A percentile compares a stretch with the other conserved stretches of the same genome.
Evolutionary conservation across 2,329 filamentous ascomycete genomes (phyloP).

Genomic region (Aspergillus costaricaensis): DNA sequence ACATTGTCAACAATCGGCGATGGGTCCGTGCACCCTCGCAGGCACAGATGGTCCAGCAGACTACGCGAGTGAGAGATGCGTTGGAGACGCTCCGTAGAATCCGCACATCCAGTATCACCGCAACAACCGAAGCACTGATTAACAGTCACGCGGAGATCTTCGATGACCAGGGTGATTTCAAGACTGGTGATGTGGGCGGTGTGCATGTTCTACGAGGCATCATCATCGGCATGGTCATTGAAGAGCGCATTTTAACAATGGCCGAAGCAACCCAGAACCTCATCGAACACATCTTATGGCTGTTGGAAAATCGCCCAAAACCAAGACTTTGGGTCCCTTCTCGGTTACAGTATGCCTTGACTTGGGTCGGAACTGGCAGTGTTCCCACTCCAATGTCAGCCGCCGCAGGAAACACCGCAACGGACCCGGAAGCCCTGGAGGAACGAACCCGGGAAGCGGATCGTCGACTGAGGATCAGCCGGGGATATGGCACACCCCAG

Average conservation of each 20-base stretch:
- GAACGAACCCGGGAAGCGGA: constrained; percentile 16
- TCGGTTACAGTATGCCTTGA: constrained; percentile 42
- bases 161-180: constrained; percentile 9
- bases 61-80: constrained; percentile 16
- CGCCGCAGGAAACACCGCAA: constrained; percentile 13
- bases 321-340: constrained; percentile 49
- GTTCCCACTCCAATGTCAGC: constrained; percentile 23
- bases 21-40: constrained; percentile 29
- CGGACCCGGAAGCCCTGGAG: constrained; percentile 31
- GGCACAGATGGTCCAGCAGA: neutral
- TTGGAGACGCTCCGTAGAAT: constrained; percentile 31
- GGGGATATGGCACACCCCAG: constrained; percentile 29
- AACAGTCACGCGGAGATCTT: constrained; percentile 30
- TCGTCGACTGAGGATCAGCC: constrained; percentile 40
- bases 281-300: constrained; percentile 39
- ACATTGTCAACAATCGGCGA: constrained; percentile 31
- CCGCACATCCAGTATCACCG: constrained; percentile 11
- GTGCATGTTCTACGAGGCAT: constrained; percentile 42
- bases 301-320: constrained; percentile 39
- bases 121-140: neutral
- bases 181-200: neutral
- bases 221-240: constrained; percentile 51
- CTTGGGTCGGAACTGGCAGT: constrained; percentile 41
- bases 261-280: constrained; percentile 24
- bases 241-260: constrained; percentile 43